Base-by-base conservation (phyloP, 108 stramenopile genomes). In the Fragilariopsis cylindrus region DNA sequence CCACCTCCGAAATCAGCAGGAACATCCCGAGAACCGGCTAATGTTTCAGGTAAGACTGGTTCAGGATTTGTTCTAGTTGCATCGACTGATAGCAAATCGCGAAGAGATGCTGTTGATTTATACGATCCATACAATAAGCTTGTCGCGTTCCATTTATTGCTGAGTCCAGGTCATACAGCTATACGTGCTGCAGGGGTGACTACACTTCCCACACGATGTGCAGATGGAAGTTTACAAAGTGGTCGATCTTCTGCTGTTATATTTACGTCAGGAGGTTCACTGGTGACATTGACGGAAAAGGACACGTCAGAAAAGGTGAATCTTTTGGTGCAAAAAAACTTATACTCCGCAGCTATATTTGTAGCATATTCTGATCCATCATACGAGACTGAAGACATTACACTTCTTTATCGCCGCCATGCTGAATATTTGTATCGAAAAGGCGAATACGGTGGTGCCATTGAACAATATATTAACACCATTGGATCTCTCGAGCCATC, bases 351-450 rank as follows among this genome's bases (percentile, higher is more conserved):
- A 44, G 98, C 98, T 40, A 95, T 98, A 48, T 90, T 89, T 40
- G 91, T 98, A 68, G 97, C 97, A 13, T 90, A 81, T 52, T 89
- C 87, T 1, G 94, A 92, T 70, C 91, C 94, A 41, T 90, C 88
- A 39, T 88, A 81, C 65, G 65, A 83, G 48, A 72, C 87, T 1
- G 81, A 81, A 11, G 89, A 91, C 52, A 89, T 99, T 46, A 85
- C 90, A 47, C 78, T 75, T 3, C 85, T 99, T 30, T 95, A 93
- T 69, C 80, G 93, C 69, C 80, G 76, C 52, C 91, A 99, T 80
- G 98, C 95, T 3, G 97, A 99, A 69, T 93, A 97, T 80, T 76
- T 98, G 58, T 97, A 97, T 76, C 86, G 93, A 64, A 94, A 96
- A 74, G 93, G 95, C 30, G 95, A 96, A 69, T 97, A 88, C 54